Base-by-base conservation (phyloP, 768 basidiomycete genomes). In the Cystofilobasidium bisporidii region DNA sequence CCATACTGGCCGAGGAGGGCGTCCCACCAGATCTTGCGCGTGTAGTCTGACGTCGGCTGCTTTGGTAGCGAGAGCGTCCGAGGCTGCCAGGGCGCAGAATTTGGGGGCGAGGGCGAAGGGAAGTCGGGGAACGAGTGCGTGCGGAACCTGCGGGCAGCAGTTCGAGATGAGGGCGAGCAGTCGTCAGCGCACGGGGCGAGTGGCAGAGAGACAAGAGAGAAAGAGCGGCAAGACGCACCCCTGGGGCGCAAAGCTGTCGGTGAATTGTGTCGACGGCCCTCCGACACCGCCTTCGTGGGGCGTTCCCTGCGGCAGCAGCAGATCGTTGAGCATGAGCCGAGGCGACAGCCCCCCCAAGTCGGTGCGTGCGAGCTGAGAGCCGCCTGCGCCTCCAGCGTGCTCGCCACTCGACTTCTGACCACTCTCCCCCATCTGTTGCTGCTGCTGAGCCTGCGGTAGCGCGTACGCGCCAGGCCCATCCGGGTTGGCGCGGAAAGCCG, bases 1-100 rank as follows among this genome's bases (percentile, higher is more conserved):
- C 67, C 67, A 33, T 62, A 68, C 43, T 68, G 67, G n/a, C 50
- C 28, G 41, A 68, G 67, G 24, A 68, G 33, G 9, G 36, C 14
- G 43, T 63, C 61, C 61, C 61, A 68, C 55, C 55, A 68, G 50
- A 68, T 68, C 32, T 58, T 30, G 22, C 57, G 53, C 24, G 61
- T n/a, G 43, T 68, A 68, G 14, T 68, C 67, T 0, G 56, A 41
- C 30, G 61, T 53, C 18, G 67, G 67, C 9, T 48, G 40, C 50
- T 68, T 68, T 12, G 55, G 53, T 1, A 68, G 28, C 22, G 43
- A n/a, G 4, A 36, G 48, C 11, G 41, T 17, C 28, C 5, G 30
- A 56, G 50, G 17, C 43, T 8, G 20, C 43, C 18, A 17, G 10
- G 14, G 43, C 43, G 45, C 15, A 20, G 45, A 5, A 18, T 24